Base-by-base conservation (phyloP, 345 rosid genomes). In the Hibiscus syriacus region DNA sequence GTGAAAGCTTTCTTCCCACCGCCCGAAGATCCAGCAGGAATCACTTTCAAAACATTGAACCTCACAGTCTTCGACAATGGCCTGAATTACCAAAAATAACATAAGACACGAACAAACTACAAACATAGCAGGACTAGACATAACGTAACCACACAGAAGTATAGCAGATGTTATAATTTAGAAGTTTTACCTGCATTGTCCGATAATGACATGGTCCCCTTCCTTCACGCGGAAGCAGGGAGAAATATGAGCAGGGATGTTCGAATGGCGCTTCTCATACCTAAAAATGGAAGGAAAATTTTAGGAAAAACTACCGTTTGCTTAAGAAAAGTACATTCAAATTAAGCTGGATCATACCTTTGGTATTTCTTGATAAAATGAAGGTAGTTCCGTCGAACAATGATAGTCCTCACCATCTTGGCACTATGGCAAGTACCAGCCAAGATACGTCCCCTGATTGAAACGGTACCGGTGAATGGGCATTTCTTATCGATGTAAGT, bases 1-100 rank as follows among this genome's bases (percentile, higher is more conserved):
- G 89, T 80, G 73, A 86, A 86, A 13, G 86, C 88, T 71, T 88
- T 88, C 84, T 86, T 86, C 55, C 84, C 84, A 60, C 88, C 75
- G 3, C 82, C 88, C 16, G 92, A 85, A 45, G 88, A 83, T 0
- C 96, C 96, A 0, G 96, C 92, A 19, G 92, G 96, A 50, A 89
- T 81, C 70, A 86, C 96, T 78, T 85, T 86, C 48, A 89, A 64
- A 65, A 89, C 90, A 60, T 86, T 85, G 81, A 89, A 89, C 82
- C 92, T 79, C 70, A 86, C 92, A 0, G 92, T 86, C 79, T 89
- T 89, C 0, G 95, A 89, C 70, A 89, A 67, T 2, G 95, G 56
- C 27, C 56, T 52, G 56, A 50, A 50, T 50, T 19, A 50, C 2
- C n/a, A n/a, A n/a, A 48, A 48, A 48, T 16, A 41, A 1, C n/a